These are phyloP conservation scores for Ophiostoma montium DNA, from an alignment of 2,329 filamentous ascomycete species.

Conservation along the genomic window DNA sequence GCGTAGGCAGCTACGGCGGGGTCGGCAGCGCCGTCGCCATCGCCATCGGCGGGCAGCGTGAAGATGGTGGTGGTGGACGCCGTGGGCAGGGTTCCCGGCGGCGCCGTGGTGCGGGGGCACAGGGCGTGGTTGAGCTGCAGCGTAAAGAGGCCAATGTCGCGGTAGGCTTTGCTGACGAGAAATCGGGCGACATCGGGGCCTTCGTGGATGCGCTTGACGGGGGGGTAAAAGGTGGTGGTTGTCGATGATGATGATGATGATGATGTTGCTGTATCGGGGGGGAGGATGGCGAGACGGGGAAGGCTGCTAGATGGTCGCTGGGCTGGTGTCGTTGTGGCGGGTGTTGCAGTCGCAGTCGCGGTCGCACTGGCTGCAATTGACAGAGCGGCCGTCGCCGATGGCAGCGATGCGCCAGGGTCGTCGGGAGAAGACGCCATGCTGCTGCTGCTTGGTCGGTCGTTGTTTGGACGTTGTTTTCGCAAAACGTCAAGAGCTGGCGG, in stretches of 20 bases:
- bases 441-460: background rate
- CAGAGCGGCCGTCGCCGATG: background rate
- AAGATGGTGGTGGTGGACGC: constrained; percentile 29
- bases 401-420: background rate
- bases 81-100: constrained; percentile 16
- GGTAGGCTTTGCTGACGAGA: constrained; percentile 67
- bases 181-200: constrained; percentile 70
- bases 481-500: background rate
- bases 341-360: no score
- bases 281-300: background rate
- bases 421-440: background rate
- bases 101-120: constrained; percentile 48
- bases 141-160: constrained; percentile 74
- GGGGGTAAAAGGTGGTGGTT: constrained; percentile 31
- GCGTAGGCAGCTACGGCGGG: no score
- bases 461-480: background rate
- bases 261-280: background rate
- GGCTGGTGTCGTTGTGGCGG: background rate
- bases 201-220: constrained; percentile 73
- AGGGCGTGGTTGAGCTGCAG: constrained; percentile 82
- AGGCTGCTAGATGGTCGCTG: background rate
- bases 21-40: background rate
- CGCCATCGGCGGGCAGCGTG: constrained; percentile 27
- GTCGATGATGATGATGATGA: constrained; percentile 46
- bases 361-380: no score